Percentiles rank a stretch among this genome's conserved stretches.
These are phyloP conservation scores for Hypoxylon sp. DNA, from an alignment of 2,329 filamentous ascomycete species.

Conservation along the genomic window DNA sequence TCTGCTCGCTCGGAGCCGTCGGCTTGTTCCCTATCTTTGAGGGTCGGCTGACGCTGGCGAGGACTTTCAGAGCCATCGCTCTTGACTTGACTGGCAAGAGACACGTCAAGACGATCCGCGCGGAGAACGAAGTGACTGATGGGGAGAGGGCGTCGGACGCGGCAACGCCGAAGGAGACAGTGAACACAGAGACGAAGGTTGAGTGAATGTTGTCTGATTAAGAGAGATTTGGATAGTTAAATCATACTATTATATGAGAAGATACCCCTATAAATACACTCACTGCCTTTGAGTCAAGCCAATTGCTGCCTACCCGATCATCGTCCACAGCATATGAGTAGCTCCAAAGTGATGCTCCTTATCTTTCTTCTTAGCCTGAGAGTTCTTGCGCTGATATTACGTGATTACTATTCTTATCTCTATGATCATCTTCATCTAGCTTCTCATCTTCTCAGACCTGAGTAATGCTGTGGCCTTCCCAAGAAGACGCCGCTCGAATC, in stretches of 20 bases:
- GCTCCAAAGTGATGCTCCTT: too few species aligned
- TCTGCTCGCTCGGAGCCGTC: slow-evolving; percentile 74
- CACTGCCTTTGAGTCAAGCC: not conserved
- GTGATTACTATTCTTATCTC: too few species aligned
- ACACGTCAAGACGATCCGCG: slow-evolving; percentile 43
- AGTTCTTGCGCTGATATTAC: too few species aligned
- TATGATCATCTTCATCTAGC: too few species aligned
- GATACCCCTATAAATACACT: slow-evolving; percentile 25
- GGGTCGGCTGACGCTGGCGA: slow-evolving; percentile 70
- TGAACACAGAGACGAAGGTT: slow-evolving; percentile 17
- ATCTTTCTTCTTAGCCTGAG: too few species aligned
- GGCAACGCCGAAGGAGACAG: slow-evolving; percentile 27
- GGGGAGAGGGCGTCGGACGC: slow-evolving; percentile 29
- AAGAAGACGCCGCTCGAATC: not conserved
- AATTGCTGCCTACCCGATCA: not conserved
- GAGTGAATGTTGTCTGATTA: not conserved
- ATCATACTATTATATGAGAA: slow-evolving; percentile 4
- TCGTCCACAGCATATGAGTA: not conserved
- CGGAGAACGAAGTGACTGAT: slow-evolving; percentile 35
- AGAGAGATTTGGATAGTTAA: not conserved
- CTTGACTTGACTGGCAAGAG: slow-evolving; percentile 63
- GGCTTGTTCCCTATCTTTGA: slow-evolving; percentile 85
- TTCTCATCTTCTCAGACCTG: too few species aligned
- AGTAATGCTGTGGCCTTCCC: too few species aligned
- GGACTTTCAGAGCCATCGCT: slow-evolving; percentile 68